Conservation (phyloP, 192 early-diverging fungal species). For the Glomus cerebriforme region DNA sequence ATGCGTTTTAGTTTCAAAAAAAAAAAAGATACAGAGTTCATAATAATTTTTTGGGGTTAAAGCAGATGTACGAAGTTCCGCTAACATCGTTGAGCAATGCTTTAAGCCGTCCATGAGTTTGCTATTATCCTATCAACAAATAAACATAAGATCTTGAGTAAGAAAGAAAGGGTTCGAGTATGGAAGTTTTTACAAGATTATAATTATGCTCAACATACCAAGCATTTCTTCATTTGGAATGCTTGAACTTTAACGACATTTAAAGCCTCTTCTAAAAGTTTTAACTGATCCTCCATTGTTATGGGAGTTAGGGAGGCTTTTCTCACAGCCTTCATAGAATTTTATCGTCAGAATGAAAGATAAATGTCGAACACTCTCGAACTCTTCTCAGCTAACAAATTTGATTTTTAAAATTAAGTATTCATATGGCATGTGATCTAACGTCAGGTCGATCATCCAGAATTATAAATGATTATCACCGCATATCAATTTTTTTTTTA, state of each 20-base stretch:
- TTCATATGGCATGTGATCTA: no score
- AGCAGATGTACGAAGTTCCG: constrained; percentile 92
- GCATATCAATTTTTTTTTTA: neutral
- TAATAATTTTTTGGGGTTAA: constrained; percentile 99
- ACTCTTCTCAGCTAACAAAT: no score
- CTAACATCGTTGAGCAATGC: constrained; percentile 96
- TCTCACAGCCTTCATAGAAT: neutral
- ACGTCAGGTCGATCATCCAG: neutral
- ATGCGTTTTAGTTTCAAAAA: neutral
- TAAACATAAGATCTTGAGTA: neutral
- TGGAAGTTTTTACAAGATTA: neutral
- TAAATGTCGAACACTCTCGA: no score
- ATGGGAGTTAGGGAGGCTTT: constrained; percentile 31
- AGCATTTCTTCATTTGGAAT: constrained; percentile 92
- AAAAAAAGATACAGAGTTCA: constrained; percentile 83
- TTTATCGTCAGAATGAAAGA: no score
- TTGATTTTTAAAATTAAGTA: no score
- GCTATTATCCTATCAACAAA: constrained; percentile 67
- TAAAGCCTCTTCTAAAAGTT: constrained; percentile 90
- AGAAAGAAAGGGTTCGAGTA: neutral
- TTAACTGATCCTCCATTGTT: constrained; percentile 81
- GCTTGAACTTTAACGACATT: constrained; percentile 92
- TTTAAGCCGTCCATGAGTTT: constrained; percentile 98
- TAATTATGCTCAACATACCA: constrained; percentile 58
- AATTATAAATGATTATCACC: neutral